Conservation (phyloP, 2,329 filamentous ascomycete species). For the Corinectria fuckeliana region DNA sequence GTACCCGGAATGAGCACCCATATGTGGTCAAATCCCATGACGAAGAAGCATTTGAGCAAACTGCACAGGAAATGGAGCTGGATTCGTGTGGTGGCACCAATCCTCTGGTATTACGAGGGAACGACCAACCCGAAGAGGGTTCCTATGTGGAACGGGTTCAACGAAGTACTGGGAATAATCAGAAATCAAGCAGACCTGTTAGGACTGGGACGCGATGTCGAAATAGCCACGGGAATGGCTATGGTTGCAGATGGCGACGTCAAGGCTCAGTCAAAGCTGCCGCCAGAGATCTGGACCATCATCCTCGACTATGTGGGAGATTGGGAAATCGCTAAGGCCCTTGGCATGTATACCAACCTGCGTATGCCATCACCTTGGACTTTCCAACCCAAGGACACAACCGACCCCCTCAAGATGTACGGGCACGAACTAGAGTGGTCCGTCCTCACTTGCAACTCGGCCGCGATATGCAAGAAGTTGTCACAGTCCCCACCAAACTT, state of each 20-base stretch:
- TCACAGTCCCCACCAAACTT: conserved; percentile 74
- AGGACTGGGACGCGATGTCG: conserved; percentile 74
- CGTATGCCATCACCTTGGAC: conserved; percentile 75
- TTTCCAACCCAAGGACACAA: conserved; percentile 61
- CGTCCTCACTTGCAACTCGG: conserved; percentile 74
- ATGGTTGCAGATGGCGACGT: conserved; percentile 44
- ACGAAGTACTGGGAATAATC: conserved; percentile 75
- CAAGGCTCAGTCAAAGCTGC: conserved; percentile 60
- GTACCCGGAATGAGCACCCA: conserved; percentile 88
- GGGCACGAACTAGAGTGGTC: conserved; percentile 85
- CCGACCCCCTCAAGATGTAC: conserved; percentile 72
- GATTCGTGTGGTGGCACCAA: conserved; percentile 80
- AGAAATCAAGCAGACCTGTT: conserved; percentile 79
- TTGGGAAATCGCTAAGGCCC: conserved; percentile 86
- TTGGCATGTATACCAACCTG: conserved; percentile 82
- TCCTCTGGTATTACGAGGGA: conserved; percentile 80
- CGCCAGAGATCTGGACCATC: conserved; percentile 87
- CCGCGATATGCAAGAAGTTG: conserved; percentile 76
- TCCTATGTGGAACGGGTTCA: conserved; percentile 69
- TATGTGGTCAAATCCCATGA: conserved; percentile 91
- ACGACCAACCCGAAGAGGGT: conserved; percentile 57
- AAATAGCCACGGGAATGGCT: conserved; percentile 54
- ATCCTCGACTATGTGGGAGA: conserved; percentile 85
- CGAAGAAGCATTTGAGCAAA: conserved; percentile 85
- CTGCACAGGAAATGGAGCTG: conserved; percentile 85